Percentiles rank a stretch among this genome's conserved stretches.
phyloP scores from a whole-genome alignment of 2,329 filamentous ascomycete genomes.

The Exophiala sideris region DNA sequence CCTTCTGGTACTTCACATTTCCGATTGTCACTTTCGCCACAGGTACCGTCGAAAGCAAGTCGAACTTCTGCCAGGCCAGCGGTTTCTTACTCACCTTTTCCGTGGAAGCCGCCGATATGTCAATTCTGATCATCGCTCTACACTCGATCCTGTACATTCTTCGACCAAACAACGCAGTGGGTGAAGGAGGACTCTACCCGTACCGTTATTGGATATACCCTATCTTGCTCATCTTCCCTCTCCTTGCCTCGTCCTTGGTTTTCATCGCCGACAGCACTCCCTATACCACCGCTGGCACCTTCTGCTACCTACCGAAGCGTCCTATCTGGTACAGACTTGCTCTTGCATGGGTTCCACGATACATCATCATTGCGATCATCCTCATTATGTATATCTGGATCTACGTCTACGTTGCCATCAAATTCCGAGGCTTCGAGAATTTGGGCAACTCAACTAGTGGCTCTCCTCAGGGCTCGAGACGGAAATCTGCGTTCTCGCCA shows the following conservation, averaged over 20 bases:
- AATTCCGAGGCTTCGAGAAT: constrained; percentile 39
- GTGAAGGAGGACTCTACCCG: constrained; percentile 65
- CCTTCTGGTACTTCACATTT: constrained; percentile 65
- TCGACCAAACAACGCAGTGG: constrained; percentile 45
- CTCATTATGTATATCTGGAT: constrained; percentile 64
- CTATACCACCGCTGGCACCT: constrained; percentile 63
- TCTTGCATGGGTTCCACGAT: constrained; percentile 71
- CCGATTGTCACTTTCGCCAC: constrained; percentile 56
- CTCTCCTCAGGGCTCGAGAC: constrained; percentile 1
- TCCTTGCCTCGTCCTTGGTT: constrained; percentile 59
- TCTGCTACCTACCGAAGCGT: constrained; percentile 65
- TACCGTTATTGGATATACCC: constrained; percentile 61
- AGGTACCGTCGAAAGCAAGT: constrained; percentile 50
- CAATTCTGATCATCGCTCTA: constrained; percentile 68
- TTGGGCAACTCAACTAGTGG: constrained; percentile 11
- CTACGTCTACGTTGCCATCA: constrained; percentile 62
- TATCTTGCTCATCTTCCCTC: constrained; percentile 56
- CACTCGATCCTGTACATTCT: constrained; percentile 73
- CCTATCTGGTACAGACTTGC: constrained; percentile 67
- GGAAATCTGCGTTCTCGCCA: constrained; percentile 3
- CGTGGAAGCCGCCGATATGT: constrained; percentile 65
- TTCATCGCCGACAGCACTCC: constrained; percentile 55
- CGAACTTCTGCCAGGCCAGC: constrained; percentile 62
- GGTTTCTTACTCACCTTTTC: constrained; percentile 66
- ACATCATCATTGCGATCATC: constrained; percentile 64